These are phyloP conservation scores for Ustilaginoidea virens DNA, from an alignment of 2,329 filamentous ascomycete genomes.

Conservation along the genomic window DNA sequence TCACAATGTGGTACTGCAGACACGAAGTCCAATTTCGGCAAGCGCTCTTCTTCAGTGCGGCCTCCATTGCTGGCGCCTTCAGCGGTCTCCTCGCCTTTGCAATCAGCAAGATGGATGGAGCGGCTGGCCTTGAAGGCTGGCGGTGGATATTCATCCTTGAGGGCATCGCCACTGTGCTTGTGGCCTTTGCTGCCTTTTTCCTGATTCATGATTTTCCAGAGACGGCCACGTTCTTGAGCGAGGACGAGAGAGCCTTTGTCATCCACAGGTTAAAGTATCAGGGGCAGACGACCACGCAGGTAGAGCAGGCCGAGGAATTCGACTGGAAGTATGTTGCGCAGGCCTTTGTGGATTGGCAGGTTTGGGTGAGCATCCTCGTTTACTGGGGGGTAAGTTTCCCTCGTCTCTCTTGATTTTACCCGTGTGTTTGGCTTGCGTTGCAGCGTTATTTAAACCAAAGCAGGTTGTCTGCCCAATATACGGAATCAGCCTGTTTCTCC, in stretches of 20 bases:
- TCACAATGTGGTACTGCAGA: conserved; percentile 45
- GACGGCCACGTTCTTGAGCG: conserved; percentile 56
- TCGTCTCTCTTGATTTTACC: background rate
- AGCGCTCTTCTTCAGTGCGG: conserved; percentile 71
- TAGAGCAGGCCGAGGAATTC: conserved; percentile 59
- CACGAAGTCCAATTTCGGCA: conserved; percentile 37
- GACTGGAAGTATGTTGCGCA: conserved; percentile 59
- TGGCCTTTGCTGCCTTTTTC: conserved; percentile 54
- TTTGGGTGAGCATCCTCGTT: conserved; percentile 43
- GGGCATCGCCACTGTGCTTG: conserved; percentile 52
- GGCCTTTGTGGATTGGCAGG: conserved; percentile 69
- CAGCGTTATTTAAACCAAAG: background rate
- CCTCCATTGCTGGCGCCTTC: conserved; percentile 65
- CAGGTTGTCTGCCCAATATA: conserved; percentile 39
- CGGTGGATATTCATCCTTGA: conserved; percentile 56
- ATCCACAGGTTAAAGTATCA: conserved; percentile 56
- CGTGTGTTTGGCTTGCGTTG: background rate
- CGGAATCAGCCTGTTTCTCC: conserved; percentile 43
- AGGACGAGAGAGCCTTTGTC: conserved; percentile 56
- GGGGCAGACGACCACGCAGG: conserved; percentile 15
- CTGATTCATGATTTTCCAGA: conserved; percentile 70
- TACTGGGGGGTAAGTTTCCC: conserved; percentile 42
- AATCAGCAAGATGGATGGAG: conserved; percentile 53
- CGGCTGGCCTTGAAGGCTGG: conserved; percentile 44
- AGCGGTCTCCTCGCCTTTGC: conserved; percentile 56